phyloP scores from a whole-genome alignment of 441 rosid genomes.

The Jatropha multifida region DNA sequence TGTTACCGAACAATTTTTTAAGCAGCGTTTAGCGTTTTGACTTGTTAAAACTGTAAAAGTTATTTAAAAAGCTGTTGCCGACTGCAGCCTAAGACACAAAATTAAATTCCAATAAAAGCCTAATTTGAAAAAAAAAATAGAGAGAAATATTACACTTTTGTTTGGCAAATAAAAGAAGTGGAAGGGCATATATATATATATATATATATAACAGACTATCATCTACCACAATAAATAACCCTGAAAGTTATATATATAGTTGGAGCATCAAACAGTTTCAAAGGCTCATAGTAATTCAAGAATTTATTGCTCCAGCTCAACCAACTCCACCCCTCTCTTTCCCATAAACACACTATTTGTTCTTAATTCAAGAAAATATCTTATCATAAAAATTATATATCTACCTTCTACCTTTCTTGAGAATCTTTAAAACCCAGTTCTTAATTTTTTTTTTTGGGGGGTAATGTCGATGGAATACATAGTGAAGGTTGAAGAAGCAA shows the following conservation, averaged over 20 bases:
- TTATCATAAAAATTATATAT: neutral
- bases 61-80: no score
- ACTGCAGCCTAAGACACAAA: no score
- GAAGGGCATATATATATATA: no score
- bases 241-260: neutral
- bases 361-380: slow-evolving; percentile 16
- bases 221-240: slow-evolving; percentile 23
- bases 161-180: no score
- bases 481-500: slow-evolving; percentile 68
- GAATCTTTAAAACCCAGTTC: neutral
- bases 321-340: slow-evolving; percentile 22
- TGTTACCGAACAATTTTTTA: no score
- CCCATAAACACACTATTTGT: neutral
- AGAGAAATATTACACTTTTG: no score
- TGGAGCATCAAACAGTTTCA: neutral
- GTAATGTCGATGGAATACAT: slow-evolving; percentile 48
- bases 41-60: no score
- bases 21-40: no score
- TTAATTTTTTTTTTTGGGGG: neutral
- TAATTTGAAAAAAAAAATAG: no score
- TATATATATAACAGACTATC: neutral
- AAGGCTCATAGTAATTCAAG: neutral
- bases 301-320: slow-evolving; percentile 39
- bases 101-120: no score
- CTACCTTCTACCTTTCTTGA: neutral